A percentile compares a stretch with the other conserved stretches of the same genome.
Conservation (phyloP, 2,329 filamentous ascomycete genomes). For the Akanthomyces dipterigenus region DNA sequence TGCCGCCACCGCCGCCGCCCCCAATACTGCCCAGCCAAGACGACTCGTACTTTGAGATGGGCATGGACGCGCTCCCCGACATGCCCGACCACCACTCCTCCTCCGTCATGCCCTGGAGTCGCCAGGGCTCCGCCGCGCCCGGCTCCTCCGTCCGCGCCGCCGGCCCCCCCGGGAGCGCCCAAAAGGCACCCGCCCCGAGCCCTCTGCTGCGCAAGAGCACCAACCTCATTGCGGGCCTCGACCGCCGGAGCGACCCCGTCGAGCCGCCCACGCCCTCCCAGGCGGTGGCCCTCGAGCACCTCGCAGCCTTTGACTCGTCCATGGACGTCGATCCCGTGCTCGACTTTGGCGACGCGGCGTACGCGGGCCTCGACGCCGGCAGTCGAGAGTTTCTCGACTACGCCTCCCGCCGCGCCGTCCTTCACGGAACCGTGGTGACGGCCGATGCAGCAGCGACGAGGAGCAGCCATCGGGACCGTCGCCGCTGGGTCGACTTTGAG, state of each 20-base stretch:
- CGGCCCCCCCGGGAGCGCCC: slow-evolving; percentile 26
- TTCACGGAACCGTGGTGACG: slow-evolving; percentile 22
- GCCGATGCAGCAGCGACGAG: too few relatives aligned
- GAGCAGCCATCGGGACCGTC: slow-evolving; percentile 20
- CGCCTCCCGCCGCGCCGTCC: slow-evolving; percentile 29
- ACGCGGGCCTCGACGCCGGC: slow-evolving; percentile 36
- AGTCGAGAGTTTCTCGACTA: slow-evolving; percentile 41
- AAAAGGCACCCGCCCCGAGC: slow-evolving; percentile 29
- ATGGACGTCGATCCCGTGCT: slow-evolving; percentile 21
- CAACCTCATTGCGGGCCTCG: slow-evolving; percentile 32
- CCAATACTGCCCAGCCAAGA: slow-evolving; percentile 25
- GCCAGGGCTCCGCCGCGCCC: slow-evolving; percentile 36
- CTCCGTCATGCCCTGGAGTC: slow-evolving; percentile 47
- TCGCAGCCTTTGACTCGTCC: slow-evolving; percentile 26
- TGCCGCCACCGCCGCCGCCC: slow-evolving; percentile 18
- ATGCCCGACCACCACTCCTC: slow-evolving; percentile 60
- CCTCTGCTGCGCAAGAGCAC: slow-evolving; percentile 31
- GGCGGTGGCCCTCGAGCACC: slow-evolving; percentile 23
- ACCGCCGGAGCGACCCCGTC: slow-evolving; percentile 39
- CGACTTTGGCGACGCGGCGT: slow-evolving; percentile 15
- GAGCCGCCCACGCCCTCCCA: slow-evolving; percentile 16
- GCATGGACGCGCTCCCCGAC: slow-evolving; percentile 58
- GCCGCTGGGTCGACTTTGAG: slow-evolving; percentile 57
- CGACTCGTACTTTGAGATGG: slow-evolving; percentile 53
- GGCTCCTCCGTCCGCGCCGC: slow-evolving; percentile 39